These are phyloP conservation scores for Vanrija sp. DNA, from an alignment of 1,284 basidiomycete species.

Conservation along the genomic window DNA sequence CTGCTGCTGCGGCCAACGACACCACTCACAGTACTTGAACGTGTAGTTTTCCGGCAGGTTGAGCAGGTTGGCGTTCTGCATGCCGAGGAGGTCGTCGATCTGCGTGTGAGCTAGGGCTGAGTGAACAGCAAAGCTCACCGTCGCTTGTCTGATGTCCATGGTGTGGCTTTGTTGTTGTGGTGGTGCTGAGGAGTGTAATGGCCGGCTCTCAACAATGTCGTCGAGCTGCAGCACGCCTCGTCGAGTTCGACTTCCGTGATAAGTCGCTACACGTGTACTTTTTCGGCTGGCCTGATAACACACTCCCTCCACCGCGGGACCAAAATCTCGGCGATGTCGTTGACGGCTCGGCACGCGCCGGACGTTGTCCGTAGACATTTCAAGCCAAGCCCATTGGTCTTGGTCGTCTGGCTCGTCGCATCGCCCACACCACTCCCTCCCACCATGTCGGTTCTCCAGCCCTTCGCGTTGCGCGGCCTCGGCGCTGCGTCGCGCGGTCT, in stretches of 20 bases:
- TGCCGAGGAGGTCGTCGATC: constrained; percentile 68
- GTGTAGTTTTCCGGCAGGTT: constrained; percentile 84
- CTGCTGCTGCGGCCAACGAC: too few species aligned
- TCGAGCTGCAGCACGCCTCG: too few species aligned
- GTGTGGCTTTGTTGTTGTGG: constrained; percentile 5
- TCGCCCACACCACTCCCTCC: not conserved
- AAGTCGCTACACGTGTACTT: not conserved
- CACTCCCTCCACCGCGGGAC: too few species aligned
- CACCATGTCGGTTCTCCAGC: constrained; percentile 10
- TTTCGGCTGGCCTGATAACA: not conserved
- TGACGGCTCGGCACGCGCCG: too few species aligned
- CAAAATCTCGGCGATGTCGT: too few species aligned
- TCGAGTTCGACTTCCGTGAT: not conserved
- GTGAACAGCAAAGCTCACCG: too few species aligned
- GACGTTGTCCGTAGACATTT: too few species aligned
- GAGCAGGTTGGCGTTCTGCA: constrained; percentile 86
- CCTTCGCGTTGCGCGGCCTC: constrained; percentile 10
- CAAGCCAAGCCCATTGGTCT: too few species aligned
- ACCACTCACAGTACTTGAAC: constrained; percentile 74
- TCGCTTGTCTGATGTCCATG: constrained; percentile 55
- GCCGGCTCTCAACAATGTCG: too few species aligned
- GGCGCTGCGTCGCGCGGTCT: not conserved
- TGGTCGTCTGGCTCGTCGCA: too few species aligned
- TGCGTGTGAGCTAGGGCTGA: constrained; percentile 26
- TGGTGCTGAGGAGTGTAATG: not conserved